phyloP scores from a whole-genome alignment of 2,329 filamentous ascomycete genomes.

The Ploettnerulaceae sp. region DNA sequence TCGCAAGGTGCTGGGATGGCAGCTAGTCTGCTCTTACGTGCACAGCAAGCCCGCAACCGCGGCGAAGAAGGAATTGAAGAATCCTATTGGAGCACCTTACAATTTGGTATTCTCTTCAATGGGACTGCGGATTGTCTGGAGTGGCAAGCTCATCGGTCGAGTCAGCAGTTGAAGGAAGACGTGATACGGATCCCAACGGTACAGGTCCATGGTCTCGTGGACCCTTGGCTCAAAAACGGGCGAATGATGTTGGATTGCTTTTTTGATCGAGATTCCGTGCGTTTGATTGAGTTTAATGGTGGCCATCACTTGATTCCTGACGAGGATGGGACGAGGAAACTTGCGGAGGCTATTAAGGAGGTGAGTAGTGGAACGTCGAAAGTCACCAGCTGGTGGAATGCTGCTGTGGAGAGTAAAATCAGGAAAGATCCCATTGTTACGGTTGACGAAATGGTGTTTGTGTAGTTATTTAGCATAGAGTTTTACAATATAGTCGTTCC shows the following conservation, averaged over 20 bases:
- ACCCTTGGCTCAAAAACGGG: neutral
- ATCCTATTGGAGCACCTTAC: neutral
- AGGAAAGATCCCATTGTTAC: no score
- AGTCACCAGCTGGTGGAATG: no score
- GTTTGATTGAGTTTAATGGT: neutral
- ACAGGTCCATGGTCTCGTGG: neutral
- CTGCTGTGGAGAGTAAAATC: no score
- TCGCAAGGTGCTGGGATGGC: neutral
- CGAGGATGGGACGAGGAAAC: neutral
- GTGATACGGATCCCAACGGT: neutral
- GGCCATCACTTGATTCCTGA: slow-evolving; percentile 1
- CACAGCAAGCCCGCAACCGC: slow-evolving; percentile 1
- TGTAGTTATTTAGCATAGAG: no score
- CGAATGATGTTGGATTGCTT: neutral
- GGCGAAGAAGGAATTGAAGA: no score
- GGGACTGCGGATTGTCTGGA: neutral
- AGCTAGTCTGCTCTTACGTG: neutral
- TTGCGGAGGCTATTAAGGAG: neutral
- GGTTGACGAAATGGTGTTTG: no score
- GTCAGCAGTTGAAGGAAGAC: neutral
- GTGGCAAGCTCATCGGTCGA: neutral
- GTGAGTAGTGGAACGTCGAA: neutral
- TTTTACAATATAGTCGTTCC: no score
- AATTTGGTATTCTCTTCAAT: neutral
- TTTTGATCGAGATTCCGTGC: neutral